Evolutionary conservation across 805 yeast species (phyloP).

Genomic region (Zygosaccharomyces pseudorouxii): DNA sequence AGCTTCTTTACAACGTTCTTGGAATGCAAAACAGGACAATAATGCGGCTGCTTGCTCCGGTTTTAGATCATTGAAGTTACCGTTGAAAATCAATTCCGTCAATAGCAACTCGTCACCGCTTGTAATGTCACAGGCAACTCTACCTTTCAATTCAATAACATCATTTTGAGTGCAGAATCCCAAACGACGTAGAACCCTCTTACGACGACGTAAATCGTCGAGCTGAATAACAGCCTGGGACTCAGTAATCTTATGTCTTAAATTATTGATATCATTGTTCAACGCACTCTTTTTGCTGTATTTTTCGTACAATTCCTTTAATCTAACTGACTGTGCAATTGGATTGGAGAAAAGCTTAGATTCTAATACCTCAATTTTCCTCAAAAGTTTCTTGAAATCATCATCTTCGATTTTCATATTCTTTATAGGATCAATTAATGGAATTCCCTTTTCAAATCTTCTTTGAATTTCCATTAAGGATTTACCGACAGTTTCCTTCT

Average conservation of each 20-base stretch:
- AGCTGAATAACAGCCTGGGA: conserved; percentile 90
- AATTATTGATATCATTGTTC: conserved; percentile 50
- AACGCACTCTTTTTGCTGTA: conserved; percentile 63
- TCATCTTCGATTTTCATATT: conserved; percentile 89
- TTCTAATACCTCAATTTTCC: conserved; percentile 80
- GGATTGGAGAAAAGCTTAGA: conserved; percentile 68
- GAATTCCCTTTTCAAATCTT: conserved; percentile 86
- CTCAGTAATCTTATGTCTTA: conserved; percentile 64
- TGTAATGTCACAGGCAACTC: conserved; percentile 95
- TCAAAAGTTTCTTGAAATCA: conserved; percentile 64
- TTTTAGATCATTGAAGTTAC: conserved; percentile 82
- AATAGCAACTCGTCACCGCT: conserved; percentile 79
- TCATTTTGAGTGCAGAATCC: conserved; percentile 86
- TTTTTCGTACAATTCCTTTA: conserved; percentile 57
- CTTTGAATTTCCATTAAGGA: conserved; percentile 75
- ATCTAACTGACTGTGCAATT: conserved; percentile 53
- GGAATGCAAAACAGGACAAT: conserved; percentile 92
- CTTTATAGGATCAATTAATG: conserved; percentile 83
- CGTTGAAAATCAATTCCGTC: conserved; percentile 92
- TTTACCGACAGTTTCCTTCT: conserved; percentile 59
- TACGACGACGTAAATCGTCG: conserved; percentile 89
- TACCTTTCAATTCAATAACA: conserved; percentile 91
- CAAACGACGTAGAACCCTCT: conserved; percentile 84
- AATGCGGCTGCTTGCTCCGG: conserved; percentile 92
- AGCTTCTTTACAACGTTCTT: conserved; percentile 85